These are phyloP conservation scores for Leccinum subgranulosum DNA, from an alignment of 768 basidiomycete species.

Conservation along the genomic window DNA sequence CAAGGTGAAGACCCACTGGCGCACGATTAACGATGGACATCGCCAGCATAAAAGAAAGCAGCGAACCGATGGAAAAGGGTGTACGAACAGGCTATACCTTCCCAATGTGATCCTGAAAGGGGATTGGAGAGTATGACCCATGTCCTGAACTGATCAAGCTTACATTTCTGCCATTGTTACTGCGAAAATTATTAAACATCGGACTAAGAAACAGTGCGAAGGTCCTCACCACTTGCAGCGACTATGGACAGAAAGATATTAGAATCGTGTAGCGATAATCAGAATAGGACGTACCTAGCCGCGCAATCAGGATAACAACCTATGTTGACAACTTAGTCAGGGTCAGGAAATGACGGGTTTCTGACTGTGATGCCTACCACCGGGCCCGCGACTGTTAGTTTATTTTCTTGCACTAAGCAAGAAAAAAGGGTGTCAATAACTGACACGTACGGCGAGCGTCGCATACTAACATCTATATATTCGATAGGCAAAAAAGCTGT, in stretches of 20 bases:
- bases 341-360: background rate
- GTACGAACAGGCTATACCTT: constrained; percentile 7
- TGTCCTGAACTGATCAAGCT: background rate
- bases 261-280: background rate
- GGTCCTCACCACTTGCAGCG: constrained; percentile 23
- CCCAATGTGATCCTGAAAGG: constrained; percentile 14
- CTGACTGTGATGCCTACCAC: constrained; percentile 11
- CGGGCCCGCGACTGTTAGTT: constrained; percentile 9
- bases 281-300: constrained; percentile 13
- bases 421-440: background rate
- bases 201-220: background rate
- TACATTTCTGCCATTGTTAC: constrained; percentile 24
- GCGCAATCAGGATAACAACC: constrained; percentile 16
- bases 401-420: constrained; percentile 14
- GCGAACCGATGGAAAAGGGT: constrained; percentile 12
- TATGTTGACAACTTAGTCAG: constrained; percentile 2
- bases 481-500: constrained; percentile 26
- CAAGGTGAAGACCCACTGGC: constrained; percentile 44
- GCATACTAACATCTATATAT: constrained; percentile 21
- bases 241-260: constrained; percentile 8
- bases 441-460: background rate
- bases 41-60: background rate
- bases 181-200: constrained; percentile 4
- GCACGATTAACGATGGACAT: too few species aligned
- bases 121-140: background rate